Evolutionary conservation across 495 filamentous ascomycete genomes (phyloP).

Genomic region (Hyaloscypha finlandica): DNA sequence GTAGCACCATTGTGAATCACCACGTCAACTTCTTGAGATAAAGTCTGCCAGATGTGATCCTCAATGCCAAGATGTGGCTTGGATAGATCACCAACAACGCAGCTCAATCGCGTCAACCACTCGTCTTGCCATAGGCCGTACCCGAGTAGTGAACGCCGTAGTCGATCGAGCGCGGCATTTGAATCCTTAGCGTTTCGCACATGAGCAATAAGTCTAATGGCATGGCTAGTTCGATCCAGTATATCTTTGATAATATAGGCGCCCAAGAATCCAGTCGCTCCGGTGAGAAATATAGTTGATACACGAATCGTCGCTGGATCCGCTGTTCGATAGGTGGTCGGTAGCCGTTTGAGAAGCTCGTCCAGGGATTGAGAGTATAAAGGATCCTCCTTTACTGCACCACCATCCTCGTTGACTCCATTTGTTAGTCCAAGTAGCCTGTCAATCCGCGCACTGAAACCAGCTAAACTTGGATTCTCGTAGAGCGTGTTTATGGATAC

Average conservation of each 20-base stretch:
- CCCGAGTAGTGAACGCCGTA: conserved; percentile 80
- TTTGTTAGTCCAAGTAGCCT: no score
- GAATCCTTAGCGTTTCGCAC: conserved; percentile 64
- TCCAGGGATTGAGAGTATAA: no score
- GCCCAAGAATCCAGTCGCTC: conserved; percentile 90
- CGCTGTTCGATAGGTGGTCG: no score
- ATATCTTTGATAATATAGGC: conserved; percentile 78
- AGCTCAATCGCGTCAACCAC: conserved; percentile 43
- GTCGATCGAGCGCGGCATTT: conserved; percentile 50
- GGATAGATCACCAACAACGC: conserved; percentile 72
- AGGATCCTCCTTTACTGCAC: no score
- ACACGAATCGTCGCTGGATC: no score
- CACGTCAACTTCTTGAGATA: conserved; percentile 69
- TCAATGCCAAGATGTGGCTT: conserved; percentile 71
- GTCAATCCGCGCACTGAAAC: no score
- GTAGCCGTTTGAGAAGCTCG: no score
- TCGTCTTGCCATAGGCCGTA: conserved; percentile 55
- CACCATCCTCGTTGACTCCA: no score
- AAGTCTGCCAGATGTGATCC: conserved; percentile 58
- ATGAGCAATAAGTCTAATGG: conserved; percentile 70
- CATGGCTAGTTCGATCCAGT: conserved; percentile 49
- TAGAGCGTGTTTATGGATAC: conserved; percentile 49
- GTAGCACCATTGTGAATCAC: conserved; percentile 90
- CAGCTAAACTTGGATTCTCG: no score
- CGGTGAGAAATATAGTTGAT: conserved; percentile 65